phyloP scores from a whole-genome alignment of 805 yeast species.

The Ogataea wickerhamii region DNA sequence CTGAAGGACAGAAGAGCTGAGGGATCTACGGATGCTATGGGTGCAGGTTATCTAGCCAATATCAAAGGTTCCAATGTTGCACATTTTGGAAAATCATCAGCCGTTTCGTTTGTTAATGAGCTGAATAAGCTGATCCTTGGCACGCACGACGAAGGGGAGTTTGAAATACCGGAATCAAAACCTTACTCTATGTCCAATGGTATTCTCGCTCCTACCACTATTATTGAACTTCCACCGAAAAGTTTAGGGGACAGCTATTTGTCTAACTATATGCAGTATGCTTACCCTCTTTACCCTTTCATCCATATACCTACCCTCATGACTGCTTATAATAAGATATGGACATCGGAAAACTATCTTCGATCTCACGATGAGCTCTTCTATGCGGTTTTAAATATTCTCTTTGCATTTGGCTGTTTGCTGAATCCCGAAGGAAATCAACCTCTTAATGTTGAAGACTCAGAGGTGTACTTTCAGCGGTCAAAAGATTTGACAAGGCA shows the following conservation, averaged over 20 bases:
- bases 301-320: constrained; percentile 4
- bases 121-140: constrained; percentile 1
- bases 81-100: constrained; percentile 3
- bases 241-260: neutral
- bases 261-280: constrained; percentile 1
- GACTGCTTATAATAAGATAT: constrained; percentile 1
- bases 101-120: constrained; percentile 3
- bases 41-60: constrained; percentile 1
- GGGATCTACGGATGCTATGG: constrained; percentile 3
- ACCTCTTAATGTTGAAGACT: neutral
- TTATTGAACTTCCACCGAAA: constrained; percentile 1
- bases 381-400: constrained; percentile 2
- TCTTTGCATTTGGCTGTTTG: constrained; percentile 3
- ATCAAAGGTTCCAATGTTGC: neutral
- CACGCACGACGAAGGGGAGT: neutral
- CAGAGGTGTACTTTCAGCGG: constrained; percentile 2
- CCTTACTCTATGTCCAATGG: constrained; percentile 3
- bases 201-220: neutral
- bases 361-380: constrained; percentile 3
- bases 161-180: neutral
- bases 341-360: neutral
- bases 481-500: constrained; percentile 1
- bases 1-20: neutral
- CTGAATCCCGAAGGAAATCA: neutral
- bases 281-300: constrained; percentile 2